Base-by-base conservation (phyloP, 192 early-diverging fungal species). In the Coemansia sp. region DNA sequence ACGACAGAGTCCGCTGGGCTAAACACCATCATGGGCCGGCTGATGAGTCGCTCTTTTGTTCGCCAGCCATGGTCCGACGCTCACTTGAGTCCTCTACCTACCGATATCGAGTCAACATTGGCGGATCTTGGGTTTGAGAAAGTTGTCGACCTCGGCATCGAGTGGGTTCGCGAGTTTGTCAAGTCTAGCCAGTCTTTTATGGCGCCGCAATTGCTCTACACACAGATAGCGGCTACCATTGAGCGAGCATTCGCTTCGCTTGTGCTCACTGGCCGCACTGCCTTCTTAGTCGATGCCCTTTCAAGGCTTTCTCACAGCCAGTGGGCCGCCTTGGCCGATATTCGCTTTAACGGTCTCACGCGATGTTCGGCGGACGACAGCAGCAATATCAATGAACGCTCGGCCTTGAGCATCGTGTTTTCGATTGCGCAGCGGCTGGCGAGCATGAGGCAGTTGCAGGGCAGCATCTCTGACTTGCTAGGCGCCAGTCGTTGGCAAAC, bases 151-250 rank as follows among this genome's bases (percentile, higher is more conserved):
- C 27, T 71, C 38, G 42, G 61, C 11, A 49, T 76, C 27, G 73
- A 66, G 20, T 77, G 76, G 73, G 16, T 73, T 8, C 59, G 63
- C 70, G 81, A 84, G 64, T 78, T 84, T 73, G 63, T 73, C 11
- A 12, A 9, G 12, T 59, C 70, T 43, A 62, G 41, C 5, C 36
- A 52, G 12, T 6, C 40, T n/a, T 55, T 65, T 27, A 51, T 73
- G 49, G 0, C 70, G 12, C 73, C 73, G 11, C 42, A 57, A 11
- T n/a, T 73, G 46, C 62, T 84, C 18, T 72, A 60, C 18, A 43
- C 70, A 0, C 76, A 84, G 54, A 42, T 69, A 10, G 67, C 62
- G 4, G 77, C 77, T 31, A 41, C 76, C 0, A 2, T 78, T 16
- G 63, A 76, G n/a, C 49, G 69, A 0, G 43, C 42, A n/a, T n/a